Percentiles rank a stretch among this genome's conserved stretches.
Conservation (phyloP, 768 basidiomycete species). For the Termitomyces sp. region DNA sequence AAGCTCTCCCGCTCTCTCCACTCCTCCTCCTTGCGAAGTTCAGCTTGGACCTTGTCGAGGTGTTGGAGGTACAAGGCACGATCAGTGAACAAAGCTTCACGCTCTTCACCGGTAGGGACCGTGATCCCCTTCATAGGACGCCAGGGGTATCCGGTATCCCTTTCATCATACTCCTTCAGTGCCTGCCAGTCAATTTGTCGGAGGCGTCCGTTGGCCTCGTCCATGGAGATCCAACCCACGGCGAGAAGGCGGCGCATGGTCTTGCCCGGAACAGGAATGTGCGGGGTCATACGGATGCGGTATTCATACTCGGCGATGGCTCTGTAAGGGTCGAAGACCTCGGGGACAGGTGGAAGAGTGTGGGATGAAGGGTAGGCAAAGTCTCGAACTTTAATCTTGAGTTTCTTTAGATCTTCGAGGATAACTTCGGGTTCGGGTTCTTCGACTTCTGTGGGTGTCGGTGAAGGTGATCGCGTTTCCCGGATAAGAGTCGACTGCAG, state of each 20-base stretch:
- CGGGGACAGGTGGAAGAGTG: constrained; percentile 16
- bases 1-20: constrained; percentile 7
- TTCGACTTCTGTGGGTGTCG: constrained; percentile 29
- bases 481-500: neutral
- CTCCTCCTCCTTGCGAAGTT: constrained; percentile 8
- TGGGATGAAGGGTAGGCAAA: constrained; percentile 23
- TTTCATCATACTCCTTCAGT: constrained; percentile 22
- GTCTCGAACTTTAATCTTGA: constrained; percentile 35
- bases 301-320: constrained; percentile 36
- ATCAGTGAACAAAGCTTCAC: constrained; percentile 6
- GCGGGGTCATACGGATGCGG: constrained; percentile 23
- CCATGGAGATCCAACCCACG: constrained; percentile 30
- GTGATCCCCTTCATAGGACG: constrained; percentile 8
- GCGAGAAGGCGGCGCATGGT: constrained; percentile 31
- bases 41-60: constrained; percentile 8
- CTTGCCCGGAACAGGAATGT: constrained; percentile 30
- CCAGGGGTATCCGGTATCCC: constrained; percentile 12
- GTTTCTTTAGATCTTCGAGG: constrained; percentile 17
- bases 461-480: constrained; percentile 21
- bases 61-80: constrained; percentile 1
- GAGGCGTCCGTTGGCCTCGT: constrained; percentile 25
- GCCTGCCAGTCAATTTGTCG: constrained; percentile 28
- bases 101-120: constrained; percentile 10
- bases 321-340: constrained; percentile 32
- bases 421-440: constrained; percentile 31